Conservation (phyloP, 176 grass and related monocot species). For the Olyra latifolia region DNA sequence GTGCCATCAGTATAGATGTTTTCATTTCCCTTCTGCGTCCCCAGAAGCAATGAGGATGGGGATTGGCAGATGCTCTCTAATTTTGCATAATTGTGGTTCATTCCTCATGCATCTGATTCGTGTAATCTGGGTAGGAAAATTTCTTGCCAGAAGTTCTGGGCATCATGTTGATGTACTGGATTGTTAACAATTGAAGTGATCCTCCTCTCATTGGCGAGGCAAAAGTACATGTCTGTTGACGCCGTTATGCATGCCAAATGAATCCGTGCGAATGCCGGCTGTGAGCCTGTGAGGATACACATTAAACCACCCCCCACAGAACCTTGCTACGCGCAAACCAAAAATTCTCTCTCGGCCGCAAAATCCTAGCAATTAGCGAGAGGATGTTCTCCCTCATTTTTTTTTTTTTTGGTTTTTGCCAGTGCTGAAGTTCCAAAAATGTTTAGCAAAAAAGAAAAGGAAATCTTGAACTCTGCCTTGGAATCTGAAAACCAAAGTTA, state of each 20-base stretch:
- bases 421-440: too few species aligned
- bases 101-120: conserved; percentile 61
- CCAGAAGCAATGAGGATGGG: conserved; percentile 44
- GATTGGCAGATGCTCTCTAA: conserved; percentile 54
- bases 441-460: too few species aligned
- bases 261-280: background rate
- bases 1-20: conserved; percentile 48
- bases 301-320: too few species aligned
- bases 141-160: conserved; percentile 32
- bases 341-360: too few species aligned
- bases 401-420: too few species aligned
- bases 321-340: too few species aligned
- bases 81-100: conserved; percentile 47
- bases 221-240: background rate
- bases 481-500: too few species aligned
- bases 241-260: background rate
- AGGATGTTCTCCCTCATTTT: too few species aligned
- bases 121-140: conserved; percentile 41
- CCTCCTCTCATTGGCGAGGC: conserved; percentile 7
- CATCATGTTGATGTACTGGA: conserved; percentile 43
- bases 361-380: too few species aligned
- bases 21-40: conserved; percentile 46
- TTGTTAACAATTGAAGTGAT: conserved; percentile 16
- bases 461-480: too few species aligned
- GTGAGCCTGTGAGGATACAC: background rate